Base-by-base conservation (phyloP, 208 protist species). In the Acanthamoeba lenticulata region DNA sequence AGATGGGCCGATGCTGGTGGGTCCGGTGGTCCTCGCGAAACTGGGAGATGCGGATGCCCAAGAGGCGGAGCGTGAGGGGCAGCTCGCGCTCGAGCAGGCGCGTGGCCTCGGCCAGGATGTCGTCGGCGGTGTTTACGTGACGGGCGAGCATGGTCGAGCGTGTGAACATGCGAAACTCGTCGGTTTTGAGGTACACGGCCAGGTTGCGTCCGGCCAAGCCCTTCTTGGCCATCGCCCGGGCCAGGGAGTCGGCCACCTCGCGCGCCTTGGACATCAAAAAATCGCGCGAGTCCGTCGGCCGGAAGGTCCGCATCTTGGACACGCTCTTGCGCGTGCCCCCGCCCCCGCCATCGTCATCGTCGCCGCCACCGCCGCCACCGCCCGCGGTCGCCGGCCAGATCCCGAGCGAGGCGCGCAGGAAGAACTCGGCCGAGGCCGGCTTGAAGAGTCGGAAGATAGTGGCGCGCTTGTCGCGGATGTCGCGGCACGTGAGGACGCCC, bases 371-470 rank as follows among this genome's bases (percentile, higher is more conserved):
- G n/a, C 24, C 27, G 45, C 55, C 34, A 24, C 55, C 79, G 34
- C 47, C 79, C 19, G 79, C 45, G 24, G 79, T 62, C 24, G 79
- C 13, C 0, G 79, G 32, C 45, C 79, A 49, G 42, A 88, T 88
- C 5, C 86, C 86, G 36, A 92, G 86, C 86, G 86, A 65, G 55
- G 86, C 36, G 38, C 86, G 86, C 1, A 92, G 86, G 49, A 92
- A 92, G n/a, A 92, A 92, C 60, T 92, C 86, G 13, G 86, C 86
- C 34, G 86, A 52, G 49, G 86, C 67, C 11, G 47, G 36, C 55
- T 92, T 92, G 42, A 92, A 92, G 21, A 92, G 55, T 29, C 86
- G 86, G 55, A 92, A 62, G n/a, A 92, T 27, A 15, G 72, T 29
- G 17, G 86, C 86, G 32, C 86, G 86, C 29, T 92, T 65, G 34